Base-by-base conservation (phyloP, 371 early-diverging fungal genomes). In the Synchytrium microbalum region DNA sequence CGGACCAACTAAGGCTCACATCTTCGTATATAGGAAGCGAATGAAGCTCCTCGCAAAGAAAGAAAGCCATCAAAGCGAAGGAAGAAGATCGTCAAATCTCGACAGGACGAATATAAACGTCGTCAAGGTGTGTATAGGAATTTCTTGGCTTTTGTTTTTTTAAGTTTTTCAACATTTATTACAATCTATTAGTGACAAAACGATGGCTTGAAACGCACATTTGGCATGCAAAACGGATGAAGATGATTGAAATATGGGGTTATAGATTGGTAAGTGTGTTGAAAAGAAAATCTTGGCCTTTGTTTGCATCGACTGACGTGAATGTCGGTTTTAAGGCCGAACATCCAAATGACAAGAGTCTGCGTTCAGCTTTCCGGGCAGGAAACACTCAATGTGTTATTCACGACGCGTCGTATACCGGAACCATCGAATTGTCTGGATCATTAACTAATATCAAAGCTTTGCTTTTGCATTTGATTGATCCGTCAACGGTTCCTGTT, bases 181-280 rank as follows among this genome's bases (percentile, higher is more conserved):
- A n/a, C n/a, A n/a, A n/a, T n/a, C n/a, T n/a, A 1, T 32, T 69
- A 85, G 86, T 64, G 13, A 74, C 79, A 1, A 86, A 86, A n/a
- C 78, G 83, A 29, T 97, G 96, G 98, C 71, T 97, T 29, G 95
- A 95, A 72, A 96, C 97, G n/a, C 98, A 97, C 75, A 82, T 96
- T 32, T 97, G 97, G 96, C 96, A 96, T 66, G 88, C 95, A 5
- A 97, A 97, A 70, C 82, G 98, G 58, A 91, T 95, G 89, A 87
- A 92, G 58, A 96, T 97, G 96, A 70, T 60, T 26, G 84, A 91
- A 59, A 68, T 83, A n/a, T 95, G 94, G 95, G 94, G 94, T 0
- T 88, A 85, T 69, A 78, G 84, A 62, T 69, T 91, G 58, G 87
- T 84, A 73, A 67, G 65, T 64, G 13, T 38, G 5, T 38, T 38